phyloP scores from a whole-genome alignment of 139 green algal species.

The Zygnema circumcarinatum region DNA sequence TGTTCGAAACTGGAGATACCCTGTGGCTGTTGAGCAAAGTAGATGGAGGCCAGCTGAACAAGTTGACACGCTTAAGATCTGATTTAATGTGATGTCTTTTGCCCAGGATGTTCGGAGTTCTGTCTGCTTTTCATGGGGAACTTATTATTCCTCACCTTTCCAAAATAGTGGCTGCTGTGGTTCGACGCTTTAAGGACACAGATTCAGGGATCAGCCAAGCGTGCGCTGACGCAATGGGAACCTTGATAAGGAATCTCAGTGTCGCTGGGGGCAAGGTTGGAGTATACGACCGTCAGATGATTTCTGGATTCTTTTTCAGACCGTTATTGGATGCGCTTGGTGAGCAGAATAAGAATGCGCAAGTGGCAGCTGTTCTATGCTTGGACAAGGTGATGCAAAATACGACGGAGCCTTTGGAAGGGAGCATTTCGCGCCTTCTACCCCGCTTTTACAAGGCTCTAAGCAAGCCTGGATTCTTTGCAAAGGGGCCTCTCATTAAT shows the following conservation, averaged over 20 bases:
- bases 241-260: conserved; percentile 1
- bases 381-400: conserved; percentile 22
- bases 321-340: conserved; percentile 37
- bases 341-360: conserved; percentile 42
- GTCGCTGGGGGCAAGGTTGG: not conserved
- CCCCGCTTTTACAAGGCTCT: not conserved
- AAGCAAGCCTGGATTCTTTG: not conserved
- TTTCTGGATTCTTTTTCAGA: conserved; percentile 12
- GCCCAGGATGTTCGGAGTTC: not conserved
- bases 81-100: too few species aligned
- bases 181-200: conserved; percentile 36
- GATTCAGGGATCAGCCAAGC: conserved; percentile 23
- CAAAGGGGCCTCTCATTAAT: conserved; percentile 24
- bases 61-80: too few species aligned
- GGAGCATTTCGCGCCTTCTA: conserved; percentile 8
- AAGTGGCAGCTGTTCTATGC: conserved; percentile 25
- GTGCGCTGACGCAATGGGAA: conserved; percentile 40
- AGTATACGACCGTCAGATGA: not conserved
- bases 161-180: conserved; percentile 38
- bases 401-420: conserved; percentile 18
- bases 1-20: too few species aligned
- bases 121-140: not conserved
- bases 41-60: too few species aligned
- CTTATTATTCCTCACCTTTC: conserved; percentile 25
- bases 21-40: too few species aligned